These are phyloP conservation scores for Millerozyma miso DNA, from an alignment of 805 yeast species.

Conservation along the genomic window DNA sequence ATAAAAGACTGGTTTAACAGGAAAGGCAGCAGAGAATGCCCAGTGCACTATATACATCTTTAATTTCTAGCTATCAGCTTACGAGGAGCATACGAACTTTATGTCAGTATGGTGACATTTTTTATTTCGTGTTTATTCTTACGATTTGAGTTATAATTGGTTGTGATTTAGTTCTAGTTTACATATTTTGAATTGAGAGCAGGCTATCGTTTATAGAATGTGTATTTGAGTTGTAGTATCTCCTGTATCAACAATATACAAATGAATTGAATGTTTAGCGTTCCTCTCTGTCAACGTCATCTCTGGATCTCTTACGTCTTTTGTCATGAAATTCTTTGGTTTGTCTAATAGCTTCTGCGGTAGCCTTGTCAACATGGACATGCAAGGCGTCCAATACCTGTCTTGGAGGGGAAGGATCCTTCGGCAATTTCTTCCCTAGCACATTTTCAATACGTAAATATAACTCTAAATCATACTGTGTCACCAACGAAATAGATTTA, in stretches of 20 bases:
- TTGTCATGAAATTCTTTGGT: conserved; percentile 61
- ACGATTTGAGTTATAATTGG: background rate
- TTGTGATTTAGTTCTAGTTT: background rate
- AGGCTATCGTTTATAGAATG: background rate
- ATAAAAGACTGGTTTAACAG: conserved; percentile 87
- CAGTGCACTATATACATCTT: conserved; percentile 58
- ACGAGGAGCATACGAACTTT: no score
- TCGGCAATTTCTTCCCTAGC: conserved; percentile 75
- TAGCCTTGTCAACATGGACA: conserved; percentile 86
- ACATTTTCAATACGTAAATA: conserved; percentile 87
- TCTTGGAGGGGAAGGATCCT: conserved; percentile 70
- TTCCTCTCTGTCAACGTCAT: conserved; percentile 35
- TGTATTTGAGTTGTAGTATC: conserved; percentile 1
- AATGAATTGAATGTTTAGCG: conserved; percentile 10
- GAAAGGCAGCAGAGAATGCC: conserved; percentile 84
- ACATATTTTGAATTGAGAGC: background rate
- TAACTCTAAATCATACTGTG: conserved; percentile 91
- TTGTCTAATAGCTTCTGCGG: conserved; percentile 81
- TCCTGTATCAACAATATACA: conserved; percentile 1
- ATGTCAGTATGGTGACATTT: no score
- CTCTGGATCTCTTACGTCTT: conserved; percentile 22
- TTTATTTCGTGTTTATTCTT: background rate
- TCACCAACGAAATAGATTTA: conserved; percentile 79
- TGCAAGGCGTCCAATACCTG: conserved; percentile 74
- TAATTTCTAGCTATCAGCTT: conserved; percentile 5